Conservation (phyloP, 805 yeast species). For the Kuraishia borneana region DNA sequence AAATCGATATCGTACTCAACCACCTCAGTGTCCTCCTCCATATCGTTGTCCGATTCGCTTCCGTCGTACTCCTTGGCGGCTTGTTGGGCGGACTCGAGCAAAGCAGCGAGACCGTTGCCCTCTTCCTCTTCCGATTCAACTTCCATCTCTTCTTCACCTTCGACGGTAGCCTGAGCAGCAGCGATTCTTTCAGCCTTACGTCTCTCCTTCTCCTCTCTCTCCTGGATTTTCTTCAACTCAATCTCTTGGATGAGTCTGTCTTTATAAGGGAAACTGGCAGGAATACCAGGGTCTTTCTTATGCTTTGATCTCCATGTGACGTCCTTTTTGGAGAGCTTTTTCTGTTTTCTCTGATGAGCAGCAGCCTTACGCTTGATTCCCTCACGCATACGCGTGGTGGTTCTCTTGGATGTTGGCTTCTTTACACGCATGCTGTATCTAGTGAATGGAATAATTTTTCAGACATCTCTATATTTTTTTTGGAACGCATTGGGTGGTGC, state of each 20-base stretch:
- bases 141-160: conserved; percentile 20
- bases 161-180: conserved; percentile 26
- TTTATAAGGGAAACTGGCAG: conserved; percentile 90
- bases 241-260: conserved; percentile 66
- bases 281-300: conserved; percentile 67
- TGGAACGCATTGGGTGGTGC: too few species aligned
- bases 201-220: conserved; percentile 40
- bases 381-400: conserved; percentile 87
- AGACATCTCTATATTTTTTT: background rate
- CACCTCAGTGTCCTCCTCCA: conserved; percentile 35
- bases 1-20: conserved; percentile 37
- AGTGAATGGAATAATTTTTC: background rate
- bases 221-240: conserved; percentile 48
- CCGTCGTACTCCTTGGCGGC: conserved; percentile 73
- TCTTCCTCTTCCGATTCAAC: conserved; percentile 26
- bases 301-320: background rate
- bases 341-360: conserved; percentile 25
- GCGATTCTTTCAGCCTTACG: conserved; percentile 38
- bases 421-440: conserved; percentile 1
- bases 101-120: conserved; percentile 55
- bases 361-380: conserved; percentile 94
- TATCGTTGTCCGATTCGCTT: conserved; percentile 28
- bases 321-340: background rate
- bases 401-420: conserved; percentile 72
- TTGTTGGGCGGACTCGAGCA: conserved; percentile 79